phyloP scores from a whole-genome alignment of 805 yeast genomes.

The Wickerhamomyces bisporus region DNA sequence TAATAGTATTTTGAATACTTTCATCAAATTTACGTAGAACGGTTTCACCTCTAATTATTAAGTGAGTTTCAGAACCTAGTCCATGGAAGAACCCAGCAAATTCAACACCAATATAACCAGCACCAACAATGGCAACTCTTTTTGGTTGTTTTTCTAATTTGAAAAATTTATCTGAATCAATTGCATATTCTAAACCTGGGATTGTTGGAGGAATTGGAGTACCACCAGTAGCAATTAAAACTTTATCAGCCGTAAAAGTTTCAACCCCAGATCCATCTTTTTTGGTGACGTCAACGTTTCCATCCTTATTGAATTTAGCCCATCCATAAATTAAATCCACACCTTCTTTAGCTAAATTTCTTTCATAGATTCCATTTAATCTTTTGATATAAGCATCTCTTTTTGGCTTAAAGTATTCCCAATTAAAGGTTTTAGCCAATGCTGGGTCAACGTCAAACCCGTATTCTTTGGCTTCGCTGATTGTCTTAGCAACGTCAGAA shows the following conservation, averaged over 20 bases:
- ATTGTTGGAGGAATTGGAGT: slow-evolving; percentile 67
- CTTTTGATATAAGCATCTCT: slow-evolving; percentile 89
- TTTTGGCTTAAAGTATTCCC: slow-evolving; percentile 77
- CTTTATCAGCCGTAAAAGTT: slow-evolving; percentile 70
- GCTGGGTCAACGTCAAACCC: slow-evolving; percentile 63
- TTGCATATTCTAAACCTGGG: slow-evolving; percentile 80
- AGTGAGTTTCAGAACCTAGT: slow-evolving; percentile 78
- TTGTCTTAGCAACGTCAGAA: slow-evolving; percentile 75
- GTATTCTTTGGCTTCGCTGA: slow-evolving; percentile 72
- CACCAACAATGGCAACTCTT: slow-evolving; percentile 92
- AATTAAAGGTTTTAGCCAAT: slow-evolving; percentile 62
- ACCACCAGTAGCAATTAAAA: slow-evolving; percentile 94
- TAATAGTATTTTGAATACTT: slow-evolving; percentile 69
- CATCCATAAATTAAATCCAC: slow-evolving; percentile 84
- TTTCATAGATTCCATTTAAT: slow-evolving; percentile 88
- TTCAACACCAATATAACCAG: slow-evolving; percentile 97
- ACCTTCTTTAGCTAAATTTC: slow-evolving; percentile 81
- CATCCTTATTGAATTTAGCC: slow-evolving; percentile 69
- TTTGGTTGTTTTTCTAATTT: slow-evolving; percentile 78
- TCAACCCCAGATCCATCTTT: slow-evolving; percentile 51
- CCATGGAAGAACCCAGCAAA: slow-evolving; percentile 91
- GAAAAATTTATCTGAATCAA: slow-evolving; percentile 88
- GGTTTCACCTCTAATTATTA: slow-evolving; percentile 87
- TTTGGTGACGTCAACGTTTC: slow-evolving; percentile 73
- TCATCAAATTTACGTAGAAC: slow-evolving; percentile 87